These are phyloP conservation scores for Fusarium odoratissimum DNA, from an alignment of 2,329 filamentous ascomycete species.

Conservation along the genomic window DNA sequence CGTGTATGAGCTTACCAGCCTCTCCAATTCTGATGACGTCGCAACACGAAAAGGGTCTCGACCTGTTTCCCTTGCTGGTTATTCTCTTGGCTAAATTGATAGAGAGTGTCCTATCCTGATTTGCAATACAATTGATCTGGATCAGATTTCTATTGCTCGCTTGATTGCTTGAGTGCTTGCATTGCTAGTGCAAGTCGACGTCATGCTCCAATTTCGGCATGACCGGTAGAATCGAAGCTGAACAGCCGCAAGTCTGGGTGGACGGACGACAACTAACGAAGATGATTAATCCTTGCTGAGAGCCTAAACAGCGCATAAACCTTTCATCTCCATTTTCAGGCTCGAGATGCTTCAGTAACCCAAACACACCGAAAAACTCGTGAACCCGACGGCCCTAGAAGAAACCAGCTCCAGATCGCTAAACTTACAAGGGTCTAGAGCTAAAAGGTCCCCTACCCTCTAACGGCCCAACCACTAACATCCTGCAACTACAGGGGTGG, in stretches of 20 bases:
- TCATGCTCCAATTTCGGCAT: conserved; percentile 32
- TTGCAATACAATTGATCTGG: neutral
- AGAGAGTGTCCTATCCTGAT: neutral
- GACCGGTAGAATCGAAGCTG: conserved; percentile 1
- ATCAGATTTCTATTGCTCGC: neutral
- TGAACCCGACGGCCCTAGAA: conserved; percentile 1
- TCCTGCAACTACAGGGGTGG: conserved; percentile 18
- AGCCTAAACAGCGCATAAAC: conserved; percentile 1
- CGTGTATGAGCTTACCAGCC: conserved; percentile 21
- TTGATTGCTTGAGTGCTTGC: conserved; percentile 33
- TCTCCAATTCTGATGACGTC: conserved; percentile 31
- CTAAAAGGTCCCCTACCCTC: conserved; percentile 1
- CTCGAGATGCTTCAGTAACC: neutral
- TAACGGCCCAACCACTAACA: conserved; percentile 33
- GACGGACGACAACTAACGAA: neutral
- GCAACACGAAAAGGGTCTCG: conserved; percentile 2
- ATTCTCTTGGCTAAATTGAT: conserved; percentile 5
- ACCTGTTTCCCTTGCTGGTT: neutral
- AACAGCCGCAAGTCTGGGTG: conserved; percentile 1
- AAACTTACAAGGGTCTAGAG: neutral
- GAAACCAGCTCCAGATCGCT: neutral
- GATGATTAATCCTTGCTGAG: neutral
- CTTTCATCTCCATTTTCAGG: conserved; percentile 15
- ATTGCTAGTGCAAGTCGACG: conserved; percentile 27
- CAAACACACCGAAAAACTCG: neutral